phyloP scores from a whole-genome alignment of 2,329 filamentous ascomycete species.

The Fusarium secorum region DNA sequence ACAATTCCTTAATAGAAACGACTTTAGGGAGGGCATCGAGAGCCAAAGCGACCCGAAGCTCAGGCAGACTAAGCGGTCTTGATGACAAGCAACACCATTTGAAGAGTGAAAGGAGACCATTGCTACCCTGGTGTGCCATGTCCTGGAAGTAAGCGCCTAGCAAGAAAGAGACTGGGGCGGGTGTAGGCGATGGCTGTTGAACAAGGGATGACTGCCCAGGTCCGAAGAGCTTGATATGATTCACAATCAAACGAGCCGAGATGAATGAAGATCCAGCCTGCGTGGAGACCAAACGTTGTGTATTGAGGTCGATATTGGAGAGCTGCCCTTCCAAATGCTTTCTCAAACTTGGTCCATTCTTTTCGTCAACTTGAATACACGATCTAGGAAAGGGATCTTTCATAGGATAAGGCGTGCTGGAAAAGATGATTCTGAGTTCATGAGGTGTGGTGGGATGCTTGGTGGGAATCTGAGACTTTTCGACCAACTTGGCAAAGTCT shows the following conservation, averaged over 20 bases:
- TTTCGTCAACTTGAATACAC: neutral
- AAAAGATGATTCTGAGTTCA: neutral
- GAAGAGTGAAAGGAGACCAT: neutral
- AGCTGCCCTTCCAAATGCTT: neutral
- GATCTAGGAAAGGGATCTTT: neutral
- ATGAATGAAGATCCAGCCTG: neutral
- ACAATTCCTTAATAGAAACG: neutral
- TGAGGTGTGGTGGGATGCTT: neutral
- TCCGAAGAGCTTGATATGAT: neutral
- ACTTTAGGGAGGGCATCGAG: neutral
- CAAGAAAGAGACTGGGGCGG: neutral
- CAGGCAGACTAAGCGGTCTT: neutral
- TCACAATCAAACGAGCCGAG: neutral
- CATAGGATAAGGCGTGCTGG: neutral
- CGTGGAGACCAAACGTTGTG: neutral
- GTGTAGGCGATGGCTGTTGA: neutral
- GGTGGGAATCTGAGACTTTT: neutral
- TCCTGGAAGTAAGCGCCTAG: neutral
- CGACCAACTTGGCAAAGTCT: slow-evolving; percentile 1
- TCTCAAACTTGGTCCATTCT: neutral
- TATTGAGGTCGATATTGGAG: neutral
- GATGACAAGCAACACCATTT: neutral
- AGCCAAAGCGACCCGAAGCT: neutral
- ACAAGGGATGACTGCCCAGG: neutral
- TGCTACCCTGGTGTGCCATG: neutral